Evolutionary conservation across 129 eudicot genomes (phyloP).

Genomic region (Helichrysum umbraculigerum): DNA sequence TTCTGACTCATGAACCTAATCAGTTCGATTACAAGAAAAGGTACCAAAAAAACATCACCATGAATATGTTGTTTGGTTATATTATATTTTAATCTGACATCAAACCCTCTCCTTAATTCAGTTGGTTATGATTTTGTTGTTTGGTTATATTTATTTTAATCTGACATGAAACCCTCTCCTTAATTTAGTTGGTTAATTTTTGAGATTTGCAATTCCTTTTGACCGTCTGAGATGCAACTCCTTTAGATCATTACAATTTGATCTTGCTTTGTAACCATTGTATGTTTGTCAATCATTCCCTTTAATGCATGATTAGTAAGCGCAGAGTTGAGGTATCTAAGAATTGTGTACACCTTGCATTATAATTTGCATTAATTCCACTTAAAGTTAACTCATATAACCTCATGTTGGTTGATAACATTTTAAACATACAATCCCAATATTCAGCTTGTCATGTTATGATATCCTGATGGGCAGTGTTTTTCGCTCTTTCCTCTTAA

Average conservation of each 20-base stretch:
- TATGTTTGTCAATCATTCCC: background rate
- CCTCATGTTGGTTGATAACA: background rate
- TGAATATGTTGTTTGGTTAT: background rate
- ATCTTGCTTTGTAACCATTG: background rate
- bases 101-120: background rate
- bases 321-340: background rate
- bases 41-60: background rate
- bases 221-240: background rate
- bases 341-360: background rate
- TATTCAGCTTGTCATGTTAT: background rate
- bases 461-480: background rate
- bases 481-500: background rate
- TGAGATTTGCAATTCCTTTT: background rate
- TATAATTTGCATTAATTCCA: background rate
- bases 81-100: background rate
- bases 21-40: background rate
- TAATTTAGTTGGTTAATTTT: background rate
- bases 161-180: too few relatives aligned
- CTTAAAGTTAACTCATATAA: background rate
- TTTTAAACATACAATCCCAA: background rate
- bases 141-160: background rate
- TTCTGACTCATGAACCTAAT: background rate
- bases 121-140: background rate
- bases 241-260: background rate
- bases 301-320: background rate